Base-by-base conservation (phyloP, 768 basidiomycete species). In the Termitomyces heimii region DNA sequence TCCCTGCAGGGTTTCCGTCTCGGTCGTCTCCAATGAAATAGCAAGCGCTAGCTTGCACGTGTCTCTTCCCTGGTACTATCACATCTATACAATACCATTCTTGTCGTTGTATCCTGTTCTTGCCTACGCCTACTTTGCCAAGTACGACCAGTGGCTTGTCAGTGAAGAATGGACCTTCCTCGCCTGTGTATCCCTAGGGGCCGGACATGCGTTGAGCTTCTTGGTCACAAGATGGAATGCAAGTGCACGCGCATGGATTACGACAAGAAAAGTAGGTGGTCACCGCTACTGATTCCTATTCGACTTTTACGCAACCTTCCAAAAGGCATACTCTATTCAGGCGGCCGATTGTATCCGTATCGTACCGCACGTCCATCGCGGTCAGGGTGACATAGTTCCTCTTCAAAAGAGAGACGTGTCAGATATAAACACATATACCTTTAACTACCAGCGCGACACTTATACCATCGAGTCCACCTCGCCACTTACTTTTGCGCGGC, bases 161-260 rank as follows among this genome's bases (percentile, higher is more conserved):
- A 92, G 90, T 56, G 94, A 96, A 73, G 96, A 98, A 70, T 98
- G 95, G 95, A 96, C 97, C 0, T 99, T 98, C 68, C 82, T 98
- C 22, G 91, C 89, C 37, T 94, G 89, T 62, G 88, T 95, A 14
- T 73, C 84, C 3, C 81, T 99, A 8, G 90, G 90, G 22, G 88
- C 83, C 6, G 84, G 89, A 2, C 97, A 98, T 70, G 93, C 94
- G 3, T 80, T 99, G 56, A 94, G 91, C 66, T 99, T 94, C 72
- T 77, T 99, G 45, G 77, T 89, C 13, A 99, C 96, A 0, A 82
- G 82, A 62, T 99, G 97, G 97, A 94, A 84, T 67, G 79, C 87
- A 12, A 82, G 75, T 28, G 89, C 91, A 53, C 82, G 83, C 53
- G 86, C 92, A 34, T 84, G 82, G 78, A 78, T 96, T 58, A 94